These are phyloP conservation scores for Trypanosoma theileri DNA, from an alignment of 208 protist species.

Conservation along the genomic window DNA sequence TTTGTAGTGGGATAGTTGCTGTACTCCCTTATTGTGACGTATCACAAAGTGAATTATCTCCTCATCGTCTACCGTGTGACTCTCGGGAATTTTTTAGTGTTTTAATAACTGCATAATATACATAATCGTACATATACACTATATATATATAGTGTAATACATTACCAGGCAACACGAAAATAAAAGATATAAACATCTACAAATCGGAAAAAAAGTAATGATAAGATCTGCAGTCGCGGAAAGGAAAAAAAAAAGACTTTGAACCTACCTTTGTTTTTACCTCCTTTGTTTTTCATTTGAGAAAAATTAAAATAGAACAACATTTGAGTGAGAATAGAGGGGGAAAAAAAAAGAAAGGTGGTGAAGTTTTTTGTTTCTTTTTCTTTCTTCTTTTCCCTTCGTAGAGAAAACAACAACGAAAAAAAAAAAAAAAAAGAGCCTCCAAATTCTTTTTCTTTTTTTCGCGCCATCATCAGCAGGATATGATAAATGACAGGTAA, in stretches of 20 bases:
- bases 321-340: not conserved
- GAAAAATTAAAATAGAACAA: slow-evolving; percentile 2
- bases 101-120: not conserved
- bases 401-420: not conserved
- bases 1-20: too few relatives aligned
- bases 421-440: not conserved
- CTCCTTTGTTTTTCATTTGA: not conserved
- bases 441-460: slow-evolving; percentile 4
- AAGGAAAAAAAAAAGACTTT: not conserved
- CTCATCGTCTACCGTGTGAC: too few relatives aligned
- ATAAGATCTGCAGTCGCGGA: not conserved
- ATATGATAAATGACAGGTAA: slow-evolving; percentile 3
- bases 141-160: slow-evolving; percentile 11
- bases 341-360: slow-evolving; percentile 2
- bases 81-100: too few relatives aligned
- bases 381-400: slow-evolving; percentile 5
- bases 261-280: too few relatives aligned
- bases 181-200: not conserved
- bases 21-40: too few relatives aligned
- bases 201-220: not conserved
- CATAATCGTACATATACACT: not conserved
- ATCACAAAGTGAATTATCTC: too few relatives aligned
- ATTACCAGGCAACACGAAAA: too few relatives aligned
- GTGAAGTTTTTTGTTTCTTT: slow-evolving; percentile 16
- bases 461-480: not conserved